Percentiles rank a stretch among this genome's conserved stretches.
Evolutionary conservation across 441 rosid species (phyloP).

Genomic region (Adansonia madagascariensis): DNA sequence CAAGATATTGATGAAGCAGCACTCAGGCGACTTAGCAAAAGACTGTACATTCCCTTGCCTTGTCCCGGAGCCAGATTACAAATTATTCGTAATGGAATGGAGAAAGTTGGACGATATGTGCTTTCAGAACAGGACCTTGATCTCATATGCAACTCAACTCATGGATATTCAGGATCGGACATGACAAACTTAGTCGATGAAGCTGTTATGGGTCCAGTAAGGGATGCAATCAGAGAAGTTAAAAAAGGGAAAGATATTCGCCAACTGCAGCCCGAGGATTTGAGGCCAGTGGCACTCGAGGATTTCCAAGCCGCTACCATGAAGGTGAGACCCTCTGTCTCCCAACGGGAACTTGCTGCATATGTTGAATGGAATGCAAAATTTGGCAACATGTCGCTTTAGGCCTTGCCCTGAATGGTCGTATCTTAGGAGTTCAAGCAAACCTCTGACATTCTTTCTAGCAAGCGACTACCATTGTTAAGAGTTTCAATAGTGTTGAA

Average conservation of each 20-base stretch:
- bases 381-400: not conserved
- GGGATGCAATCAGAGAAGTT: not conserved
- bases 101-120: not conserved
- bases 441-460: not conserved
- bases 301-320: not conserved
- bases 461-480: not conserved
- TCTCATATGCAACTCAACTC: not conserved
- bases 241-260: not conserved
- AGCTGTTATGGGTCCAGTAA: conserved; percentile 7
- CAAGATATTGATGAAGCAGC: not conserved
- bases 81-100: not conserved
- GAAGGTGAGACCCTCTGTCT: not conserved
- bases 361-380: not conserved
- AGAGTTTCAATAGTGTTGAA: not conserved
- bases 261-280: not conserved
- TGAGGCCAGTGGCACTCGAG: not conserved
- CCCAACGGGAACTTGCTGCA: not conserved
- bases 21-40: not conserved
- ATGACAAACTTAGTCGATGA: not conserved
- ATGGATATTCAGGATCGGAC: not conserved
- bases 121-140: not conserved
- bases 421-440: not conserved
- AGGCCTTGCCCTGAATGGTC: not conserved
- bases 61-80: not conserved
- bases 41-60: not conserved